These are phyloP conservation scores for Syzygium malaccense DNA, from an alignment of 441 rosid species.

Conservation along the genomic window DNA sequence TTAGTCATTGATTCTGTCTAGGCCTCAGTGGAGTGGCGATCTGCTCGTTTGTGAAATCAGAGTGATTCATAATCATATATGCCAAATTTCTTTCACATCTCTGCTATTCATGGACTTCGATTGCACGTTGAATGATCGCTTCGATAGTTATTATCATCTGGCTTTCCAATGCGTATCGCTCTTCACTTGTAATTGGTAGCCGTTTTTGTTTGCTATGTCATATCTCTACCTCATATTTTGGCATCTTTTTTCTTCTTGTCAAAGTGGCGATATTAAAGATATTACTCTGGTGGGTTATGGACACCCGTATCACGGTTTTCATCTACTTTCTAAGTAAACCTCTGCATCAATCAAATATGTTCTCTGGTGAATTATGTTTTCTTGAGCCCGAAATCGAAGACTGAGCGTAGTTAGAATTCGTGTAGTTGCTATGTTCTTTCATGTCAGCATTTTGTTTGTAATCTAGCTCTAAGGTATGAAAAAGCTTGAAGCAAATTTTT, in stretches of 20 bases:
- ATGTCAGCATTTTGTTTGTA: neutral
- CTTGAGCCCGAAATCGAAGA: neutral
- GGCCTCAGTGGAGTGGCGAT: neutral
- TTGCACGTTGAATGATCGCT: neutral
- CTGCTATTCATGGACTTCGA: neutral
- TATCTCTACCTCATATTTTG: neutral
- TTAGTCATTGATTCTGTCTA: neutral
- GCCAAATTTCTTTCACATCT: neutral
- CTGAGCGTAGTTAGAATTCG: neutral
- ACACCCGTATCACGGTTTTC: neutral
- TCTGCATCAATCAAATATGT: neutral
- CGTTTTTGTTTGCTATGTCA: neutral
- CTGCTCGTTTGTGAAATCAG: neutral
- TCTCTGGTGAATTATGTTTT: neutral
- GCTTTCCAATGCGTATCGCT: neutral
- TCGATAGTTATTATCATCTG: neutral
- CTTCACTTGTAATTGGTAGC: neutral
- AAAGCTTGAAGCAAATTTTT: neutral
- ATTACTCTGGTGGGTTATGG: neutral
- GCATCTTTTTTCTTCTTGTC: neutral
- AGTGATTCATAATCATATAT: neutral
- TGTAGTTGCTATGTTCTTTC: neutral
- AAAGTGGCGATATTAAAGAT: neutral
- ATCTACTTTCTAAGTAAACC: neutral
- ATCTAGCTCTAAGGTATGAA: neutral